These are phyloP conservation scores for Albizia julibrissin DNA, from an alignment of 306 rosid species.

Conservation along the genomic window DNA sequence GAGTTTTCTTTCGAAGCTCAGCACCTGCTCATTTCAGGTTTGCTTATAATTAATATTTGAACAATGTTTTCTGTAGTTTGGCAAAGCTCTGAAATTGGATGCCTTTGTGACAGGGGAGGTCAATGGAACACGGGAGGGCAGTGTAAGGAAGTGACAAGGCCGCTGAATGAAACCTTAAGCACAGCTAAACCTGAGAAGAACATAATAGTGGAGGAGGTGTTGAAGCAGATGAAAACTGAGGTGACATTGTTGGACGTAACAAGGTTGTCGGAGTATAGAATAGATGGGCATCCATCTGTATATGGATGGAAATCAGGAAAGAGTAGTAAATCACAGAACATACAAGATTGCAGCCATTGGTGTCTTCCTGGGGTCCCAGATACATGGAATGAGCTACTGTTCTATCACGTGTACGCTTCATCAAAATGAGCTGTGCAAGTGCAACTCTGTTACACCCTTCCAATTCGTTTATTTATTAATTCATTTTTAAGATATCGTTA, in stretches of 20 bases:
- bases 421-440: constrained; percentile 20
- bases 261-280: constrained; percentile 66
- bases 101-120: constrained; percentile 66
- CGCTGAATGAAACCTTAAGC: constrained; percentile 50
- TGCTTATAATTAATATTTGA: constrained; percentile 18
- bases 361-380: constrained; percentile 98
- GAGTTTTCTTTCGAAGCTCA: constrained; percentile 81
- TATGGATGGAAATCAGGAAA: constrained; percentile 60
- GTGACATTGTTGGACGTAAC: constrained; percentile 79
- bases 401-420: constrained; percentile 56
- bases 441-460: constrained; percentile 17
- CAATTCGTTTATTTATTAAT: neutral
- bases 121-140: constrained; percentile 95
- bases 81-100: neutral
- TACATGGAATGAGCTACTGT: constrained; percentile 78
- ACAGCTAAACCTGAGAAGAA: constrained; percentile 54
- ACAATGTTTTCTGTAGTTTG: neutral
- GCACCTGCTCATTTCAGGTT: constrained; percentile 98
- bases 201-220: constrained; percentile 57
- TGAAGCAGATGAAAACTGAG: constrained; percentile 70
- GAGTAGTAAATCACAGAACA: constrained; percentile 25
- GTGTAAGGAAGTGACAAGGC: constrained; percentile 67
- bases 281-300: constrained; percentile 84
- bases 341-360: constrained; percentile 99
- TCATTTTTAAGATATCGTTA: neutral